phyloP scores from a whole-genome alignment of 768 basidiomycete genomes.

The Leccinum subtestaceum region DNA sequence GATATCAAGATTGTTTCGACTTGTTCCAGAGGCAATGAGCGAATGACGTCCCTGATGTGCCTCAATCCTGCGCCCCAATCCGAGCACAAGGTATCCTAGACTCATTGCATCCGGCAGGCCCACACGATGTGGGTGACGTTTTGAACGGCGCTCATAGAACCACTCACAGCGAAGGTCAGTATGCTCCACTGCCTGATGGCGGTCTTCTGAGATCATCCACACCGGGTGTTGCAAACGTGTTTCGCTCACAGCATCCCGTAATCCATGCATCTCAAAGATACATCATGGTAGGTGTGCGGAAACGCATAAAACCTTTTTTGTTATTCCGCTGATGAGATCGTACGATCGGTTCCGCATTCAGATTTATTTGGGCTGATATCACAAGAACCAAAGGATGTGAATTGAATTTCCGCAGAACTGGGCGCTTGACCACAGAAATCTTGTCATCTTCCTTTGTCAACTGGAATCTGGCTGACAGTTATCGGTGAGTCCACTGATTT shows the following conservation, averaged over 20 bases:
- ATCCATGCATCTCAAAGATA: no score
- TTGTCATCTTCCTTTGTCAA: background rate
- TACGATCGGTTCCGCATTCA: background rate
- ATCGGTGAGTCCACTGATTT: no score
- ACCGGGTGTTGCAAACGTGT: no score
- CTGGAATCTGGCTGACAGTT: no score
- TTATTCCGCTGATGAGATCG: background rate
- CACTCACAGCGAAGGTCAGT: no score
- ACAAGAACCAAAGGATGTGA: background rate
- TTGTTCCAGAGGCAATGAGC: background rate
- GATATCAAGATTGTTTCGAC: background rate
- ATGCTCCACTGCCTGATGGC: no score
- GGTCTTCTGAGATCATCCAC: no score
- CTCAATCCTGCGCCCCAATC: background rate
- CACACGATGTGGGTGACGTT: no score
- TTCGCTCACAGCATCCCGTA: no score
- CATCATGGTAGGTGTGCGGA: background rate
- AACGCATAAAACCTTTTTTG: background rate
- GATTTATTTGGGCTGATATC: background rate
- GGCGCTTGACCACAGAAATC: background rate
- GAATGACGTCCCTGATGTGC: background rate
- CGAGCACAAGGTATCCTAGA: background rate
- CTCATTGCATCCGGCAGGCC: no score
- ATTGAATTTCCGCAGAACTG: background rate
- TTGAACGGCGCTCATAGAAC: no score